A percentile compares a stretch with the other conserved stretches of the same genome.
Evolutionary conservation across 306 rosid species (phyloP).

Genomic region (Macrotyloma uniflorum): DNA sequence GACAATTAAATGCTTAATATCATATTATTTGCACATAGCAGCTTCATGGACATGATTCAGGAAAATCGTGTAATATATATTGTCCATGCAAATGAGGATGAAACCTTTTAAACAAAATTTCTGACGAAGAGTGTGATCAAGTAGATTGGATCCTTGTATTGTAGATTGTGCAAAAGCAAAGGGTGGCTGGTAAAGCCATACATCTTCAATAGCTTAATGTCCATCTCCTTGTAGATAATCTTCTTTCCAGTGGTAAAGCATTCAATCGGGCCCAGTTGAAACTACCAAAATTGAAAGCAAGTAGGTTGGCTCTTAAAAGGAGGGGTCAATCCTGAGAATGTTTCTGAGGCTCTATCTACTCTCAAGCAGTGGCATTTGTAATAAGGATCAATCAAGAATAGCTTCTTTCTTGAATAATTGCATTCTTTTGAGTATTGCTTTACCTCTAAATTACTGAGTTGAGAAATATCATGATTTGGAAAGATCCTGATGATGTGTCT

Average conservation of each 20-base stretch:
- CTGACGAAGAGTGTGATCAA: constrained; percentile 62
- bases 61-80: constrained; percentile 71
- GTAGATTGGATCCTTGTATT: constrained; percentile 86
- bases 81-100: constrained; percentile 81
- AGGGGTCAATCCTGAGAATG: constrained; percentile 76
- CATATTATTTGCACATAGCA: constrained; percentile 45
- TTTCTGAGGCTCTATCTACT: constrained; percentile 62
- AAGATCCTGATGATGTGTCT: not conserved
- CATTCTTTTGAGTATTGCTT: constrained; percentile 50
- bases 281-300: constrained; percentile 74
- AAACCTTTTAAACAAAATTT: constrained; percentile 61
- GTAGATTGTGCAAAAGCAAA: constrained; percentile 66
- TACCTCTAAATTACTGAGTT: constrained; percentile 9
- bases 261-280: constrained; percentile 78
- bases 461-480: not conserved
- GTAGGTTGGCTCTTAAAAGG: constrained; percentile 90
- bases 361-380: constrained; percentile 92
- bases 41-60: constrained; percentile 83
- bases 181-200: constrained; percentile 72
- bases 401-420: constrained; percentile 57
- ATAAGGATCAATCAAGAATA: constrained; percentile 72
- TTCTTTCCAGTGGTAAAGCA: constrained; percentile 63
- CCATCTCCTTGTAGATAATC: not conserved
- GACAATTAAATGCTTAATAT: constrained; percentile 14
- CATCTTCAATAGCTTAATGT: constrained; percentile 14